Conservation (phyloP, 2,329 filamentous ascomycete genomes). For the Ophiostoma australiae region DNA sequence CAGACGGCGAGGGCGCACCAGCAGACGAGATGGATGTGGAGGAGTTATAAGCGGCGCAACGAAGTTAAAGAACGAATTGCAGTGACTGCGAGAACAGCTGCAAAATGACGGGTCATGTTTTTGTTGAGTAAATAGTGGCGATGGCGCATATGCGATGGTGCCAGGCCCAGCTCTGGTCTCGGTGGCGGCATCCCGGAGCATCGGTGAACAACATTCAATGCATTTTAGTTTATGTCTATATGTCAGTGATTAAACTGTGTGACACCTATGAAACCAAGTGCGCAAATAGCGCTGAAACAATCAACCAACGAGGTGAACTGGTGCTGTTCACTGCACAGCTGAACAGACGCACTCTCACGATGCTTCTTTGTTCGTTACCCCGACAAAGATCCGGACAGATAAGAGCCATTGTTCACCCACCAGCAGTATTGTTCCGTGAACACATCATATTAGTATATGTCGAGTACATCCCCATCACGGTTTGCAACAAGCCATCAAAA, state of each 20-base stretch:
- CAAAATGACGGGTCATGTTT: conserved; percentile 13
- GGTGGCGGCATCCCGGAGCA: not conserved
- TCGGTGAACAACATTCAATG: conserved; percentile 7
- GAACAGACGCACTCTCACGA: not conserved
- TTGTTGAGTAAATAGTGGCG: not conserved
- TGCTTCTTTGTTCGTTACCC: not conserved
- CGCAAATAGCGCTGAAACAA: no score
- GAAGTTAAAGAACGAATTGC: not conserved
- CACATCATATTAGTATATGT: not conserved
- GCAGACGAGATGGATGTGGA: conserved; percentile 67
- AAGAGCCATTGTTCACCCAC: not conserved
- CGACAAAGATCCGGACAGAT: not conserved
- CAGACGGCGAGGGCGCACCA: conserved; percentile 26
- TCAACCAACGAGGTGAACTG: no score
- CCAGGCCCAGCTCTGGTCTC: not conserved
- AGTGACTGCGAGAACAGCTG: not conserved
- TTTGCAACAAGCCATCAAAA: not conserved
- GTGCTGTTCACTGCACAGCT: not conserved
- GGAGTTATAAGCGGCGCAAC: conserved; percentile 5
- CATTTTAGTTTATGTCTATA: not conserved
- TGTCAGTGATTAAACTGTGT: not conserved
- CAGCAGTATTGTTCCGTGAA: not conserved
- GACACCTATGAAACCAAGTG: not conserved
- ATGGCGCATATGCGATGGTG: conserved; percentile 1
- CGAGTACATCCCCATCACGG: not conserved